Percentiles rank a stretch among this genome's conserved stretches.
phyloP scores from a whole-genome alignment of 257 asterid species.

The Thymus quinquecostatus region DNA sequence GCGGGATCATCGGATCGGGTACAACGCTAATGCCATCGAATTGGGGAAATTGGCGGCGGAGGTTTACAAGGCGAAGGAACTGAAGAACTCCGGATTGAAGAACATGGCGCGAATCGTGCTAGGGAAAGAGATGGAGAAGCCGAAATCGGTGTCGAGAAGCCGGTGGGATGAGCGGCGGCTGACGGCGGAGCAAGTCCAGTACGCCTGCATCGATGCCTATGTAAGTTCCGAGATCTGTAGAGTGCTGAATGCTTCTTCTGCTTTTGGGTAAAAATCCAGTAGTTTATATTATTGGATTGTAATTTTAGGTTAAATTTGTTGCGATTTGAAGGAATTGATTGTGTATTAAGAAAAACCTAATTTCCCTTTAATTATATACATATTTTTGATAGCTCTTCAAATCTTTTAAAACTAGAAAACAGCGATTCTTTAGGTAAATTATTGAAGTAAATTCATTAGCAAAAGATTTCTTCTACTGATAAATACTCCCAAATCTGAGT shows the following conservation, averaged over 20 bases:
- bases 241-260: conserved; percentile 35
- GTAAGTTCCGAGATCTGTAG: conserved; percentile 45
- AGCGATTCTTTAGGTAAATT: no score
- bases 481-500: no score
- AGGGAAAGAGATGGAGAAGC: conserved; percentile 41
- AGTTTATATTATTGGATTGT: background rate
- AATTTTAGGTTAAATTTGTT: background rate
- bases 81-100: conserved; percentile 37
- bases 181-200: conserved; percentile 38
- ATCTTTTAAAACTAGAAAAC: no score
- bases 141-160: conserved; percentile 39
- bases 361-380: no score
- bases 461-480: no score
- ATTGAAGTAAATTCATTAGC: no score
- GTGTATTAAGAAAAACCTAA: no score
- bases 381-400: no score
- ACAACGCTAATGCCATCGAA: conserved; percentile 33
- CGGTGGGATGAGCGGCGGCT: conserved; percentile 44
- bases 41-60: conserved; percentile 41
- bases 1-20: conserved; percentile 37
- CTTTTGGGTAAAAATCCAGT: background rate
- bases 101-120: conserved; percentile 38
- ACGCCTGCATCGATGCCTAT: conserved; percentile 50
- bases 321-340: background rate
- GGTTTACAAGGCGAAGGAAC: conserved; percentile 12